These are phyloP conservation scores for Teunomyces panamensis DNA, from an alignment of 805 yeast species.

Conservation along the genomic window DNA sequence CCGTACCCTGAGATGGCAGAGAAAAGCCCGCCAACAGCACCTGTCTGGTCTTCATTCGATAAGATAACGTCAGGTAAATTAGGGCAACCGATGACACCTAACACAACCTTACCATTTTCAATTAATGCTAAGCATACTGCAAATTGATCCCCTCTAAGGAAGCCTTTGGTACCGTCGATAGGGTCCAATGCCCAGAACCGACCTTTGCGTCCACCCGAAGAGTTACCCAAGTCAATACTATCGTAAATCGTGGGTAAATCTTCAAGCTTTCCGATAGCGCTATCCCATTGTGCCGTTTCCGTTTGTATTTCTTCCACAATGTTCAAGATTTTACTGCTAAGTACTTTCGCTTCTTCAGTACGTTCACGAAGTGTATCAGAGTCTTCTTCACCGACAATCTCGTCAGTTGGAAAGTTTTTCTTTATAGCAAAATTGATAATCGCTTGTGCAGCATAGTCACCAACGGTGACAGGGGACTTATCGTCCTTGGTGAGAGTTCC, in stretches of 20 bases:
- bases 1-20: slow-evolving; percentile 70
- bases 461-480: slow-evolving; percentile 92
- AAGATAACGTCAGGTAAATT: slow-evolving; percentile 61
- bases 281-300: slow-evolving; percentile 31
- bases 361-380: slow-evolving; percentile 56
- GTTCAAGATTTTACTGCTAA: slow-evolving; percentile 55
- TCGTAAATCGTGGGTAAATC: slow-evolving; percentile 51
- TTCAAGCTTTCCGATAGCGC: slow-evolving; percentile 40
- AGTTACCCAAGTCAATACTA: slow-evolving; percentile 76
- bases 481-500: slow-evolving; percentile 76
- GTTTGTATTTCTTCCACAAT: slow-evolving; percentile 56
- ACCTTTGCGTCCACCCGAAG: slow-evolving; percentile 73
- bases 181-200: slow-evolving; percentile 98
- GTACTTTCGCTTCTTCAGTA: slow-evolving; percentile 39
- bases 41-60: slow-evolving; percentile 33
- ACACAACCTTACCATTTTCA: slow-evolving; percentile 76
- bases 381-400: slow-evolving; percentile 93
- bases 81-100: slow-evolving; percentile 97
- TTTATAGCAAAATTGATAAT: slow-evolving; percentile 80
- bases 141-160: slow-evolving; percentile 91
- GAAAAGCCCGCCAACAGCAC: slow-evolving; percentile 64
- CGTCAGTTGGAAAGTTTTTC: slow-evolving; percentile 77
- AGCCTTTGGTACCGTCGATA: slow-evolving; percentile 96
- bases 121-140: slow-evolving; percentile 93
- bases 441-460: slow-evolving; percentile 96